phyloP scores from a whole-genome alignment of 768 basidiomycete species.

The Podaxis sp. region DNA sequence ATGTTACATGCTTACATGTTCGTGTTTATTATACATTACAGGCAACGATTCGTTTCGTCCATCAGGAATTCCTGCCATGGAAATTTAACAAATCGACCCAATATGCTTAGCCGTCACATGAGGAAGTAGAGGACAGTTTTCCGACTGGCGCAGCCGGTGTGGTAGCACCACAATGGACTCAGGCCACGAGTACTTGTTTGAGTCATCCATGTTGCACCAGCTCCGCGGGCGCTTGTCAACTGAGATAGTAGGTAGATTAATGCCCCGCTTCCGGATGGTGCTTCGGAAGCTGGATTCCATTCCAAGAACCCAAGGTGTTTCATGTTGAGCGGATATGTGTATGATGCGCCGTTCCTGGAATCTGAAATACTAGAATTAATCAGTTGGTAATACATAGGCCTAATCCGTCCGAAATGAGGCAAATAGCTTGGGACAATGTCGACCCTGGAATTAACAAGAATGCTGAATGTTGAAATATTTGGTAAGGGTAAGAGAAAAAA shows the following conservation, averaged over 20 bases:
- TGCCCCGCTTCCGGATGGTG: not conserved
- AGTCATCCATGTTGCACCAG: not conserved
- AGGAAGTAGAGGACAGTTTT: no score
- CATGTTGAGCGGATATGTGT: slow-evolving; percentile 1
- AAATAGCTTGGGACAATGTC: not conserved
- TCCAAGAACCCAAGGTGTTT: slow-evolving; percentile 10
- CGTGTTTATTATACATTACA: not conserved
- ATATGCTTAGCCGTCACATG: no score
- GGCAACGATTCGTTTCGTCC: not conserved
- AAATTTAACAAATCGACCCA: no score
- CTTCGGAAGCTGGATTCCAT: not conserved
- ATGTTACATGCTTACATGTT: not conserved
- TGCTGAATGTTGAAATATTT: not conserved
- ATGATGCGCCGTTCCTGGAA: slow-evolving; percentile 5
- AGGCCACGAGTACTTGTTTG: not conserved
- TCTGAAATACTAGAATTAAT: slow-evolving; percentile 1
- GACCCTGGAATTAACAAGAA: slow-evolving; percentile 6
- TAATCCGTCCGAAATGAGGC: not conserved
- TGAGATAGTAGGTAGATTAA: slow-evolving; percentile 1
- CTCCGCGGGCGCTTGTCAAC: not conserved
- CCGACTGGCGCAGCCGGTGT: no score
- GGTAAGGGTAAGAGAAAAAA: not conserved
- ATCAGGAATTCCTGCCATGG: no score
- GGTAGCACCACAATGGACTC: no score
- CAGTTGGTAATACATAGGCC: not conserved